phyloP scores from a whole-genome alignment of 2,329 filamentous ascomycete genomes.

The Penicillium sp. region DNA sequence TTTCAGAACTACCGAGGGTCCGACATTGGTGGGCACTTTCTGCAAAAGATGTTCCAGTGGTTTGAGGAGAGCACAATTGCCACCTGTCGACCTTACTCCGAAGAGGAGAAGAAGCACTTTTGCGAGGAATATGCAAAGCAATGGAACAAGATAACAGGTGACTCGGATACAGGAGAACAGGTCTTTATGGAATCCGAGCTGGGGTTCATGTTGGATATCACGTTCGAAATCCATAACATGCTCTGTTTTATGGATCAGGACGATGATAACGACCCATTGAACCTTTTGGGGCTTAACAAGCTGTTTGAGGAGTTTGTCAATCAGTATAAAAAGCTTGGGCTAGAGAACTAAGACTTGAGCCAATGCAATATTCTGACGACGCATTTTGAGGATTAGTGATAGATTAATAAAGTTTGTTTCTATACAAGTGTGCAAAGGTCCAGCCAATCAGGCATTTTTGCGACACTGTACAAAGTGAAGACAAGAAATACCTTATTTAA shows the following conservation, averaged over 20 bases:
- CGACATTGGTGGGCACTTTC: constrained; percentile 22
- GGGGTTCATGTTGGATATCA: constrained; percentile 19
- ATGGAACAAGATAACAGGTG: constrained; percentile 20
- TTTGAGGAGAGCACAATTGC: constrained; percentile 20
- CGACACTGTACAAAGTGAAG: no score
- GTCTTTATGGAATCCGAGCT: constrained; percentile 20
- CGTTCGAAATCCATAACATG: constrained; percentile 23
- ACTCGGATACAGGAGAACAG: constrained; percentile 20
- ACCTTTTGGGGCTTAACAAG: constrained; percentile 17
- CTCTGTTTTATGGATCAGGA: constrained; percentile 20
- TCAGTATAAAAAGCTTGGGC: constrained; percentile 17
- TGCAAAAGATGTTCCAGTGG: constrained; percentile 25
- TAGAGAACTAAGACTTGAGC: neutral
- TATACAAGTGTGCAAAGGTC: no score
- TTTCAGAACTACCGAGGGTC: constrained; percentile 21
- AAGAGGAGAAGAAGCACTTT: constrained; percentile 21
- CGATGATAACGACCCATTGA: constrained; percentile 19
- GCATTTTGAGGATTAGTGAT: no score
- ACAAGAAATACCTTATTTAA: no score
- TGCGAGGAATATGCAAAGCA: constrained; percentile 20
- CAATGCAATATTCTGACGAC: no score
- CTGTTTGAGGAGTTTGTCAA: constrained; percentile 20
- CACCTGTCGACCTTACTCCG: constrained; percentile 17
- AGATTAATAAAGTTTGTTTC: no score
- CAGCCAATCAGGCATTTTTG: no score